phyloP scores from a whole-genome alignment of 2,329 filamentous ascomycete genomes.

The Talaromyces funiculosus region DNA sequence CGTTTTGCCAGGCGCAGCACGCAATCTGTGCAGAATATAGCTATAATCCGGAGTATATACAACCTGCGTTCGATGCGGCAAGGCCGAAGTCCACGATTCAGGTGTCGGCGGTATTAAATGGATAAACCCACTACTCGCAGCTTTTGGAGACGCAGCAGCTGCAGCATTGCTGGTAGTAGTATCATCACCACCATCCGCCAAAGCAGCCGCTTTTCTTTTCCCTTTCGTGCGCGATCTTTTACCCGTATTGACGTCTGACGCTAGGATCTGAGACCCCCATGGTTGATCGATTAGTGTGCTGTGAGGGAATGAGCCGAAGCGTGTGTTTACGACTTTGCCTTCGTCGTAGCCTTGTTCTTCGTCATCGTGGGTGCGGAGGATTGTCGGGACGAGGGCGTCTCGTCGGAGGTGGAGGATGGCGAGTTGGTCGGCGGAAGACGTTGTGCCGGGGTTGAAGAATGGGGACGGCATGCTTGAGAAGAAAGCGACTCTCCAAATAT shows the following conservation, averaged over 20 bases:
- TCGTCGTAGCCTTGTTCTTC: conserved; percentile 67
- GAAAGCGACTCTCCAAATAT: not conserved
- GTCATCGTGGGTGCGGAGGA: conserved; percentile 58
- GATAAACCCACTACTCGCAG: conserved; percentile 42
- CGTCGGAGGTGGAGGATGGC: conserved; percentile 84
- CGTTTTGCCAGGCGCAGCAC: conserved; percentile 41
- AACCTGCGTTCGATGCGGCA: conserved; percentile 49
- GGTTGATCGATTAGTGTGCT: conserved; percentile 69
- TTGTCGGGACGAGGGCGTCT: conserved; percentile 74
- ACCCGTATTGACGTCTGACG: conserved; percentile 84
- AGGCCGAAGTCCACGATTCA: conserved; percentile 47
- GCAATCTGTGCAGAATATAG: conserved; percentile 46
- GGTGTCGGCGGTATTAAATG: conserved; percentile 47
- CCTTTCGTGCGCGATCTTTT: conserved; percentile 62
- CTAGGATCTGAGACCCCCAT: conserved; percentile 89
- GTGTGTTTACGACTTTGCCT: conserved; percentile 78
- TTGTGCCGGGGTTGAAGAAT: conserved; percentile 66
- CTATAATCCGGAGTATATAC: conserved; percentile 51
- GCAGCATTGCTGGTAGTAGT: conserved; percentile 23
- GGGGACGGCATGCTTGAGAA: conserved; percentile 54
- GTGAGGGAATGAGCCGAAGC: conserved; percentile 86
- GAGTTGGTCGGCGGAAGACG: conserved; percentile 60
- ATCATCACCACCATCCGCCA: conserved; percentile 23
- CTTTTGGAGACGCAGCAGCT: conserved; percentile 20
- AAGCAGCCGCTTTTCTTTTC: conserved; percentile 40